phyloP scores from a whole-genome alignment of 768 basidiomycete species.

The Suillus subaureus region DNA sequence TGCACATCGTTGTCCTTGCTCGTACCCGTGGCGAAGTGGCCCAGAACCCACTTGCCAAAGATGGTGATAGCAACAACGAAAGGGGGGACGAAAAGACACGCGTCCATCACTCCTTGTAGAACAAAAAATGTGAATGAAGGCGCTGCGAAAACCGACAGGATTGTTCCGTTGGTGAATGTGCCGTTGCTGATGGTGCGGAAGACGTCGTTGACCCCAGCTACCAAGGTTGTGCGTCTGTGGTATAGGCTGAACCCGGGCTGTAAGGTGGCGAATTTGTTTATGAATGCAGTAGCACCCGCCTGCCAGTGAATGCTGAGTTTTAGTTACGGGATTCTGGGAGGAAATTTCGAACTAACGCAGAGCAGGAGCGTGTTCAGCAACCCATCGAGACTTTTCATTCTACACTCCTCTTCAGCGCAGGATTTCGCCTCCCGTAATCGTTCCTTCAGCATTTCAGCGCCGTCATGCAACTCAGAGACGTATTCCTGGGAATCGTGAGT shows the following conservation, averaged over 20 bases:
- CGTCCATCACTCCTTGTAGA: conserved; percentile 3
- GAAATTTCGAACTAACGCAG: not conserved
- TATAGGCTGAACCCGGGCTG: not conserved
- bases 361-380: not conserved
- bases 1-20: not conserved
- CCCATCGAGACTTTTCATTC: not conserved
- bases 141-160: conserved; percentile 4
- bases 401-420: not conserved
- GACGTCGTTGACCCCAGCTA: not conserved
- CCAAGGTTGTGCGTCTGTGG: not conserved
- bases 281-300: not conserved
- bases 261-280: not conserved
- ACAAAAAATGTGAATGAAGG: not conserved
- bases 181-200: not conserved
- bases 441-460: not conserved
- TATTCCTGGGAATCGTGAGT: not conserved
- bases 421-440: not conserved
- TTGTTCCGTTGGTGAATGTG: not conserved
- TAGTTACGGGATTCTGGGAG: not conserved
- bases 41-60: conserved; percentile 1
- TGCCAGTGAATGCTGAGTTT: not conserved
- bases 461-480: not conserved
- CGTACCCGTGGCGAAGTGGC: not conserved
- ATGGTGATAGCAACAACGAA: not conserved
- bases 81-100: conserved; percentile 1